Evolutionary conservation across 495 filamentous ascomycete species (phyloP), one percentile per base, ranked within the genome.

Genomic region (Hypoxylon lienhwacheense): DNA sequence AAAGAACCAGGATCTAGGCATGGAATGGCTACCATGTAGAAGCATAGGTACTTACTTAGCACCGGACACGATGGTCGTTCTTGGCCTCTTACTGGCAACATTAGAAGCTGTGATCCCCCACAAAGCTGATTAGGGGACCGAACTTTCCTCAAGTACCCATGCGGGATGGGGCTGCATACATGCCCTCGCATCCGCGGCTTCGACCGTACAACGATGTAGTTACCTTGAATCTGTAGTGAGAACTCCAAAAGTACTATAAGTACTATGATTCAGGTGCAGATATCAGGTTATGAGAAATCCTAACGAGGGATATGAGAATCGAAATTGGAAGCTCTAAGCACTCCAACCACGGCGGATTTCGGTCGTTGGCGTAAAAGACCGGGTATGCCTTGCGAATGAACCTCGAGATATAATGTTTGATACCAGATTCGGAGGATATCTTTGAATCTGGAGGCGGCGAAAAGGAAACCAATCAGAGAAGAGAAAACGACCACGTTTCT

Each of bases 11-110:
- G n/a, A n/a, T n/a, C n/a, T n/a, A n/a, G n/a, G n/a, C n/a, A n/a
- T n/a, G n/a, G n/a, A n/a, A n/a, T n/a, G n/a, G n/a, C n/a, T n/a
- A n/a, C n/a, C n/a, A n/a, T n/a, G n/a, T n/a, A n/a, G n/a, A n/a
- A n/a, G n/a, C n/a, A n/a, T n/a, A n/a, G n/a, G n/a, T n/a, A n/a
- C n/a, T n/a, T n/a, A n/a, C n/a, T n/a, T 61, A 28, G 50, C 37
- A 54, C 45, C 41, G 32, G 29, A 37, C 53, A 62, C 53, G 53
- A 57, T 62, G 53, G 37, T 28, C 47, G 29, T 57, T 53, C 59
- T 62, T 62, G 59, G 59, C 59, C 49, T 21, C 47, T 62, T 31
- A 53, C 53, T 62, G 47, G 53, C 33, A 57, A n/a, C n/a, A n/a
- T n/a, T n/a, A n/a, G n/a, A n/a, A 57, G 47, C 45, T 47, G 24